Base-by-base conservation (phyloP, 495 filamentous ascomycete genomes). In the Hamigera avellanea region DNA sequence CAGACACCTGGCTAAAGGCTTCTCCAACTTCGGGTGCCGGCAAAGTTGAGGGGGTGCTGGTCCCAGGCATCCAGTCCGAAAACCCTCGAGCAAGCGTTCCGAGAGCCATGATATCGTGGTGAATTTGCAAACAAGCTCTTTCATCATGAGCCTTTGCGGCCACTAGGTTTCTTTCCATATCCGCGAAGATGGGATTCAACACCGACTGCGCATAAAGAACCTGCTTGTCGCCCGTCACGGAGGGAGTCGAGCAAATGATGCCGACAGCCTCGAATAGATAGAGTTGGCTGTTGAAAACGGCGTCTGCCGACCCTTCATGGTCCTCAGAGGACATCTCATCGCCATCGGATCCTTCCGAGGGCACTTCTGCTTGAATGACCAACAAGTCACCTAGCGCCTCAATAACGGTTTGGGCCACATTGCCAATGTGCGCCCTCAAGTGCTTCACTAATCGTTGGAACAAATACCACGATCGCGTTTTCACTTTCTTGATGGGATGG, bases 231-330 rank as follows among this genome's bases (percentile, higher is more conserved):
- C 72, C 65, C 1, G 86, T 73, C 6, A 91, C 80, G 15, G 77
- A 69, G 8, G 73, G 55, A 1, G 81, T 80, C 1, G 86, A 93
- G 29, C 84, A 84, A 40, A 96, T 83, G 44, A 79, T 85, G 12
- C 93, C 93, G 34, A 95, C 78, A 10, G 89, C 86, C 54, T 99
- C 91, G 48, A 91, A 98, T 1, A 99, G 74, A 54, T 85, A 88
- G 2, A 99, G 69, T 48, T 96, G 91, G 49, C 82, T 82, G 37
- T 70, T 81, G 64, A 99, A 99, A 5, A 86, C 65, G 16, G 86
- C 80, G 59, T 95, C 84, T 19, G 84, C 81, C 12, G 82, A 86
- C 44, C 86, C 78, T 45, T 88, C 86, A 18, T 83, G 81, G 48
- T 91, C 83, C 40, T 93, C 85, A 0, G 89, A 93, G 0, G 85